These are phyloP conservation scores for Microcera coccophila DNA, from an alignment of 2,329 filamentous ascomycete species.

Conservation along the genomic window DNA sequence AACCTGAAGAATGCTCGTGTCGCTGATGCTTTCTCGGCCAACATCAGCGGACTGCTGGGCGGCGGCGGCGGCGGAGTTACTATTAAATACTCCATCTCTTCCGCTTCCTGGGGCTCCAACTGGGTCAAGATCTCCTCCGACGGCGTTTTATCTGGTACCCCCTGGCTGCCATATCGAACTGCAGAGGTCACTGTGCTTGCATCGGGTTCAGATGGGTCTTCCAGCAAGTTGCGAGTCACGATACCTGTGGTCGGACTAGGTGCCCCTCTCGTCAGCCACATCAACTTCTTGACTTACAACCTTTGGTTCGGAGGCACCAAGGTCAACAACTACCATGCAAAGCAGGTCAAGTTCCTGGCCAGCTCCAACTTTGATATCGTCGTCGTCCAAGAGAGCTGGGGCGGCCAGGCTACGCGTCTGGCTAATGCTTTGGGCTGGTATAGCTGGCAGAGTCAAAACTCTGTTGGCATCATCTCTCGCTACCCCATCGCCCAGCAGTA, in stretches of 20 bases:
- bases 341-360: conserved; percentile 36
- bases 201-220: conserved; percentile 20
- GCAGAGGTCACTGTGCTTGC: conserved; percentile 28
- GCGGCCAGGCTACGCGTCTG: conserved; percentile 30
- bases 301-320: conserved; percentile 38
- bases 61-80: conserved; percentile 21
- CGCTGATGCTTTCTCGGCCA: conserved; percentile 31
- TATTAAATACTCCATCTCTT: too few species aligned
- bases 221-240: conserved; percentile 24
- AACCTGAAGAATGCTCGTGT: conserved; percentile 36
- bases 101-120: conserved; percentile 16
- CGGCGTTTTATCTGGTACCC: conserved; percentile 36
- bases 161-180: conserved; percentile 16
- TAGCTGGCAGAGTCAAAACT: conserved; percentile 30
- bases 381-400: conserved; percentile 36
- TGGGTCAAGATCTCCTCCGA: conserved; percentile 34
- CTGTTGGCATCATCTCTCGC: conserved; percentile 35
- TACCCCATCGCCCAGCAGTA: conserved; percentile 37
- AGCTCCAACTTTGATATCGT: conserved; percentile 33
- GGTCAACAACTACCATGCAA: conserved; percentile 36
- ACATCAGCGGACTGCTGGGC: conserved; percentile 32
- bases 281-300: conserved; percentile 38
- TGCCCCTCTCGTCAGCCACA: conserved; percentile 29
- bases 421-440: conserved; percentile 39
- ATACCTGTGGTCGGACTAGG: conserved; percentile 31